Conservation (phyloP, 2,329 filamentous ascomycete species). For the Fusarium tuaranense region DNA sequence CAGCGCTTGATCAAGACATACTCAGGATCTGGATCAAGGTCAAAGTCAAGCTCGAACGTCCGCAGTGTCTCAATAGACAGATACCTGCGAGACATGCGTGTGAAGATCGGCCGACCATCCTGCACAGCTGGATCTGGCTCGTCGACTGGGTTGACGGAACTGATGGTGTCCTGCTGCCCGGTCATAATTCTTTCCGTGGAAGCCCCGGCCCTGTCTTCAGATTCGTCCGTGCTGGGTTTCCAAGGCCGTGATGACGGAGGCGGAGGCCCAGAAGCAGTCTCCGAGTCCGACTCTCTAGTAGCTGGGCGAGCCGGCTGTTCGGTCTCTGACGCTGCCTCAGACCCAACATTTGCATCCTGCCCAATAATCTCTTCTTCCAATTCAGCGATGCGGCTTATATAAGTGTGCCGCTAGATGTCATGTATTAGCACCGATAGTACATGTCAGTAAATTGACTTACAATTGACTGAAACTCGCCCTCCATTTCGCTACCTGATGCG, state of each 20-base stretch:
- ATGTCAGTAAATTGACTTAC: not conserved
- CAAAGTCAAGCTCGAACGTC: not conserved
- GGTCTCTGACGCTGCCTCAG: not conserved
- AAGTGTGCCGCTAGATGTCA: not conserved
- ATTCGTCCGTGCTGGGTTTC: not conserved
- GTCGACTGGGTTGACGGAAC: not conserved
- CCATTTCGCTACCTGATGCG: not conserved
- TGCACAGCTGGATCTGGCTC: not conserved
- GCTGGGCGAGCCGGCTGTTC: not conserved
- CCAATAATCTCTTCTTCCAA: not conserved
- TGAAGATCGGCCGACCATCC: not conserved
- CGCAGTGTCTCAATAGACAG: not conserved
- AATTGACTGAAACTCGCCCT: not conserved
- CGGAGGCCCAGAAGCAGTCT: accelerated
- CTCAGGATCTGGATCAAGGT: not conserved
- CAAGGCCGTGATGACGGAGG: not conserved
- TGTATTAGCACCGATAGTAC: not conserved
- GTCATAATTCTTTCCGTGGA: not conserved
- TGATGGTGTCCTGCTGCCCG: not conserved
- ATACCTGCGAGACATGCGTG: not conserved
- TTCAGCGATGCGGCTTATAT: not conserved
- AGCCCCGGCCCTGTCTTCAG: no score
- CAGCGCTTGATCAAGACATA: not conserved
- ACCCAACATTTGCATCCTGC: not conserved
- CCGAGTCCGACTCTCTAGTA: not conserved